Conservation (phyloP, 345 rosid species). For the Pugionium cornutum region DNA sequence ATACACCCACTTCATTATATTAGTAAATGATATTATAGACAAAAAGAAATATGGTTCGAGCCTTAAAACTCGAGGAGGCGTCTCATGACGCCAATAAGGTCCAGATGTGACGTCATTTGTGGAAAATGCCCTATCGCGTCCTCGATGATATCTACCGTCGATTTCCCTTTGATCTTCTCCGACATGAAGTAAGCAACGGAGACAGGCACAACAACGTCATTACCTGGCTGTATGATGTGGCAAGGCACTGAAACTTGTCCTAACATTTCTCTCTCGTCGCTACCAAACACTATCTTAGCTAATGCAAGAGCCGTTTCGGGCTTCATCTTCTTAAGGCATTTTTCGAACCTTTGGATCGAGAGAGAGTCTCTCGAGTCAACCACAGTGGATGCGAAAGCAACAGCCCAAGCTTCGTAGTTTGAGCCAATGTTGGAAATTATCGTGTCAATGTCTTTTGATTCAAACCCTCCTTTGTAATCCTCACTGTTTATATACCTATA, state of each 20-base stretch:
- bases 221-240: conserved; percentile 52
- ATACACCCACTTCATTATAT: conserved; percentile 4
- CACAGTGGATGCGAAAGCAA: conserved; percentile 44
- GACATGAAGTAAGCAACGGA: conserved; percentile 68
- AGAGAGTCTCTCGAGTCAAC: conserved; percentile 49
- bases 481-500: conserved; percentile 59
- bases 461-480: conserved; percentile 66
- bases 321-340: conserved; percentile 50
- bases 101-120: conserved; percentile 62
- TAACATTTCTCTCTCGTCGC: conserved; percentile 57
- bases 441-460: conserved; percentile 41
- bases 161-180: conserved; percentile 54
- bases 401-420: conserved; percentile 53
- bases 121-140: conserved; percentile 65
- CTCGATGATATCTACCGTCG: conserved; percentile 56
- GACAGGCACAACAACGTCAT: conserved; percentile 54
- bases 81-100: conserved; percentile 49
- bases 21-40: conserved; percentile 17
- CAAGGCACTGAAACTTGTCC: conserved; percentile 56
- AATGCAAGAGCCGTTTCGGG: conserved; percentile 58
- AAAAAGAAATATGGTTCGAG: neutral
- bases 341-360: conserved; percentile 40
- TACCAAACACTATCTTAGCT: conserved; percentile 59
- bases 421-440: conserved; percentile 53
- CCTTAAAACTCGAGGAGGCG: conserved; percentile 47